Evolutionary conservation across 2,329 filamentous ascomycete species (phyloP), one percentile per base, ranked within the genome.

Genomic region (Nannizziopsis arthrosporioides): DNA sequence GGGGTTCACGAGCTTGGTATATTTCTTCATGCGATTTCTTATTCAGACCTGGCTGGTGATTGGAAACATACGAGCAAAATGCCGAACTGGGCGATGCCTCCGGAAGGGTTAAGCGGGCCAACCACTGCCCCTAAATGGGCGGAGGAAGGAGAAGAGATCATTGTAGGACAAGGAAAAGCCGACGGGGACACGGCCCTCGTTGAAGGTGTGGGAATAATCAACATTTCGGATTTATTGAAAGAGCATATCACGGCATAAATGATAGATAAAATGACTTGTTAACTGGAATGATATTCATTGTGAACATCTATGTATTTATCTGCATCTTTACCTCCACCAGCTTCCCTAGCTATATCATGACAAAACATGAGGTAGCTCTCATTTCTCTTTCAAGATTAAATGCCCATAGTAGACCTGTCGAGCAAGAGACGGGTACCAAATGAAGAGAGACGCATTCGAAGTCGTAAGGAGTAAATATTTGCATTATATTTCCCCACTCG

Each of bases 1-100:
- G 89, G 89, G 1, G 68, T 74, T 37, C 89, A 96, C 59, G 92
- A 98, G 70, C 73, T 98, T 41, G 86, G 85, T 0, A 83, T 98
- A 36, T 98, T 90, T 76, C 73, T 98, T 53, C 92, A 98, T 69
- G 93, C 90, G 49, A 78, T 88, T 52, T 80, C 85, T 40, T 98
- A 98, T 63, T 82, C 90, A 56, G 89, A 90, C 63, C 77, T 81
- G 19, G 80, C 81, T 19, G 90, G 89, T 3, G 74, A 74, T 46
- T 98, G 92, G 92, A 80, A 80, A 46, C 96, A 95, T 64, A 78
- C 82, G 60, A 95, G 89, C 55, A 77, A 80, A 18, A 72, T 95
- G 61, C 92, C 92, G 1, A 71, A 71, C 15, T 98, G 92, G 92
- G 90, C 88, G 12, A 65, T 94, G 48, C 88, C 90, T 5, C 88